Evolutionary conservation across 2,329 filamentous ascomycete genomes (phyloP), one percentile per base, ranked within the genome.

Genomic region (Daldinia eschscholtzii): DNA sequence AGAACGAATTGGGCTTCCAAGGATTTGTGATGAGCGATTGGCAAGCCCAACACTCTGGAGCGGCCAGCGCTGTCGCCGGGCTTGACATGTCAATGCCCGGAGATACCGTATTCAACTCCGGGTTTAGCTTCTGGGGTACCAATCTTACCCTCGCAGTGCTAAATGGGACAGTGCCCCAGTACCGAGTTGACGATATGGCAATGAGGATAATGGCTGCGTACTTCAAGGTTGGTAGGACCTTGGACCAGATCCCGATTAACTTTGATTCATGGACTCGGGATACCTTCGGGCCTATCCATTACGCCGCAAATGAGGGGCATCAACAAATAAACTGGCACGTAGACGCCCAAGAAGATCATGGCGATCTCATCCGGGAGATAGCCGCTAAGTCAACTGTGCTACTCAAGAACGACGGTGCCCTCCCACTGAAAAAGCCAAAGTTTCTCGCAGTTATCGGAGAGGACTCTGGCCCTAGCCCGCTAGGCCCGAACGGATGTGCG

Each of bases 41-140:
- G 91, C 83, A 87, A 72, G 93, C 91, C 4, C 91, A 93, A 74
- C 91, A 94, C 74, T 83, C 88, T 3, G 91, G 91, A 70, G 89
- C 87, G 4, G 83, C 88, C 28, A 87, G 86, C 39, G 90, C 92
- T 2, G 83, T 89, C 41, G 91, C 92, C 23, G 93, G 93, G 42
- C 83, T 96, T 26, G 93, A 97, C 79, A 94, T 96, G 92, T 86
- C 87, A n/a, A 96, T 96, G 93, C 92, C 92, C 0, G 93, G 93
- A 61, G 95, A 98, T 77, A 92, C 92, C 1, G 72, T 81, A 20
- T 97, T 98, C 82, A 88, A 92, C 79, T 88, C 87, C 3, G 92
- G 92, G 6, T 80, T 81, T 57, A 91, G 90, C 18, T 97, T 85
- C 84, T 97, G 92, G 92, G 95, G 95, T 9, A 83, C 90, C 30